Base-by-base conservation (phyloP, 148 eudicot genomes). In the Bassia scoparia region DNA sequence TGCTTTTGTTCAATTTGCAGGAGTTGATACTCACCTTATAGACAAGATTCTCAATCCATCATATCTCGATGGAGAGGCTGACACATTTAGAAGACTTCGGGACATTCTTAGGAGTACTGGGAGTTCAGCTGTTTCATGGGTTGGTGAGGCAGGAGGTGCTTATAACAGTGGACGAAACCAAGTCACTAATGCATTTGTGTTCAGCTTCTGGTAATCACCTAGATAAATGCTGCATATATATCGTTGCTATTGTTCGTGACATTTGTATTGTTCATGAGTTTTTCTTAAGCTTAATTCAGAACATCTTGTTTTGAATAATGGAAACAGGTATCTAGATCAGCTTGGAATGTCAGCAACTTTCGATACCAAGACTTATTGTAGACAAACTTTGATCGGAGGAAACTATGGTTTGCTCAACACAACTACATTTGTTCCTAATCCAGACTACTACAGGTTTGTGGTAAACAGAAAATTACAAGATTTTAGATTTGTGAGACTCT, bases 101-200 rank as follows among this genome's bases (percentile, higher is more conserved):
- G 73, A 73, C 81, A 78, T 82, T 41, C 54, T 87, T 13, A 80
- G 61, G 81, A 81, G 66, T 58, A 83, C 94, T 4, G 67, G 68
- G 59, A 81, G 77, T 74, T 78, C 87, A 21, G 86, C 91, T 6
- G 77, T 74, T 69, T 85, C 95, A 2, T 93, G 98, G 98, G 95
- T 93, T 63, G 97, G 98, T 33, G 98, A 93, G 75, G 72, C 96
- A 16, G 98, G 98, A 72, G 98, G 98, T 23, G 96, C 96, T 68
- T 90, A 87, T 69, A 93, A 90, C 82, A 90, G 95, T 43, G 98
- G 98, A 35, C 87, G 78, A n/a, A 75, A 89, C 76, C 84, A 73
- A 59, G 92, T 93, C 33, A 80, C 97, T 59, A 89, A 93, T 73
- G 76, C 97, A 37, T 93, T 93, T 71, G 90, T 87, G 21, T 87